These are phyloP conservation scores for Glycine soja DNA, from an alignment of 306 rosid genomes.

Conservation along the genomic window DNA sequence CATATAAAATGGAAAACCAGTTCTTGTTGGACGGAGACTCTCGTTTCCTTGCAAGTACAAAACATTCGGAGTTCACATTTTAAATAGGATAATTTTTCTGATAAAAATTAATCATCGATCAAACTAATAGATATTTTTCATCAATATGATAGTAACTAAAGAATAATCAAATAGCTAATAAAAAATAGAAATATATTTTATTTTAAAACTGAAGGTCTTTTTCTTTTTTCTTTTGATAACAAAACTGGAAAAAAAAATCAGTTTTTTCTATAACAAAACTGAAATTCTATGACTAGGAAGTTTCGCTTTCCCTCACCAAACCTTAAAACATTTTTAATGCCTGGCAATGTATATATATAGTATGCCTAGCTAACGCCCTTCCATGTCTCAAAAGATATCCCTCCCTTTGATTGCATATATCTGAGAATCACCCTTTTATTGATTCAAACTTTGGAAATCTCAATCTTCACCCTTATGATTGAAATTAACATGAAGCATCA, in stretches of 20 bases:
- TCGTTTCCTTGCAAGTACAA: background rate
- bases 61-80: background rate
- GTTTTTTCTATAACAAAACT: background rate
- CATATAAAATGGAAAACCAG: background rate
- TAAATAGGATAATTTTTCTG: too few relatives aligned
- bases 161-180: too few relatives aligned
- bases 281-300: background rate
- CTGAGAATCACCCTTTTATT: background rate
- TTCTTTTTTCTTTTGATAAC: too few relatives aligned
- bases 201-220: background rate
- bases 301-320: slow-evolving; percentile 24
- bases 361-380: background rate
- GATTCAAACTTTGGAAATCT: background rate
- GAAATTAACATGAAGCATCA: slow-evolving; percentile 52
- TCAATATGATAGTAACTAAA: too few relatives aligned
- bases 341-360: background rate
- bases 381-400: background rate
- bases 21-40: background rate
- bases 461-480: background rate
- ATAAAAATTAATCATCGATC: too few relatives aligned
- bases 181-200: too few relatives aligned
- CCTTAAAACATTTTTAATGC: background rate
- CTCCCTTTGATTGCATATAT: background rate
- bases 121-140: too few relatives aligned
- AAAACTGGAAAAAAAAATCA: too few relatives aligned